Evolutionary conservation across 768 basidiomycete genomes (phyloP).

Genomic region (Phaeotremella fagi): DNA sequence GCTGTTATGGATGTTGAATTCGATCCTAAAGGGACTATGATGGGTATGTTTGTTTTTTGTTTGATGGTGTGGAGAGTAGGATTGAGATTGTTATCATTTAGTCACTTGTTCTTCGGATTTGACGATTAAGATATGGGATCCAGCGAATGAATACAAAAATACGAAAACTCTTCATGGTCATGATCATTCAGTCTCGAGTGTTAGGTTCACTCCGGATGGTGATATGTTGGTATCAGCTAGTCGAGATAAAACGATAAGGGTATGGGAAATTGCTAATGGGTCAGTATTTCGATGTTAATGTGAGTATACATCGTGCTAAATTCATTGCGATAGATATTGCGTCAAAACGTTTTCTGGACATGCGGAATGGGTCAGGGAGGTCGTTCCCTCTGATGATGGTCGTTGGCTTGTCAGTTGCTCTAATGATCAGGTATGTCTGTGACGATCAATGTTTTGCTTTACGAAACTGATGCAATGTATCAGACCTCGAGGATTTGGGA

Average conservation of each 20-base stretch:
- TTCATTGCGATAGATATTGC: constrained; percentile 56
- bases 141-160: constrained; percentile 84
- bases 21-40: constrained; percentile 73
- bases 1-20: constrained; percentile 82
- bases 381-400: constrained; percentile 59
- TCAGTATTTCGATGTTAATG: constrained; percentile 51
- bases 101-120: constrained; percentile 78
- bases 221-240: constrained; percentile 79
- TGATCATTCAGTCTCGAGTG: constrained; percentile 84
- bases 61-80: not conserved
- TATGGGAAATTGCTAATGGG: constrained; percentile 85
- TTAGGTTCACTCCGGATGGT: constrained; percentile 78
- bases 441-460: not conserved
- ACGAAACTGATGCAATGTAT: not conserved
- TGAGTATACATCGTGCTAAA: constrained; percentile 3
- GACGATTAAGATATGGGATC: constrained; percentile 89
- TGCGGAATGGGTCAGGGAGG: constrained; percentile 74
- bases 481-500: constrained; percentile 79
- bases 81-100: constrained; percentile 17
- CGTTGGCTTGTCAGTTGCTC: constrained; percentile 72
- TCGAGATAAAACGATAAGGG: constrained; percentile 75
- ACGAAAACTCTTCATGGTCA: constrained; percentile 80
- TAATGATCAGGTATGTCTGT: constrained; percentile 68
- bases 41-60: constrained; percentile 55
- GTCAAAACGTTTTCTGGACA: constrained; percentile 72